These are phyloP conservation scores for Neoboletus brunneissimus DNA, from an alignment of 768 basidiomycete species.

Conservation along the genomic window DNA sequence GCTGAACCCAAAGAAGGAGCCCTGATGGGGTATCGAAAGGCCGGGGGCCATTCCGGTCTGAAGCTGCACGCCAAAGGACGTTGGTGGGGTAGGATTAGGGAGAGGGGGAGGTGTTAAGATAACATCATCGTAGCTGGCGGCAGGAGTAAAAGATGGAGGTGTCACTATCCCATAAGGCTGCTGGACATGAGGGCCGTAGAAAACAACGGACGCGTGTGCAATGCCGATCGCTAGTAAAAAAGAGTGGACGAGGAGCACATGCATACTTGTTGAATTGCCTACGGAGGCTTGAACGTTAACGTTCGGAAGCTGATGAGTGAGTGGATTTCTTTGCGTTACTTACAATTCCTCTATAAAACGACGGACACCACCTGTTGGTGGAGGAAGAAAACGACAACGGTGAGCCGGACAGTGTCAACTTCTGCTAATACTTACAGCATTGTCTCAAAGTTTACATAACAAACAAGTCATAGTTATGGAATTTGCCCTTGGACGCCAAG, in stretches of 20 bases:
- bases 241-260: constrained; percentile 24
- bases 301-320: not conserved
- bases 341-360: constrained; percentile 13
- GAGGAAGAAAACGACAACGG: not conserved
- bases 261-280: constrained; percentile 12
- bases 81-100: constrained; percentile 43
- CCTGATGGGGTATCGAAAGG: constrained; percentile 44
- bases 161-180: constrained; percentile 28
- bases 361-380: not conserved
- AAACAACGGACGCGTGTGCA: constrained; percentile 11
- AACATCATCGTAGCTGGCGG: constrained; percentile 53
- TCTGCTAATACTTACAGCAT: not conserved
- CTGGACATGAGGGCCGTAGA: constrained; percentile 27
- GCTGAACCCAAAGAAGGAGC: constrained; percentile 70
- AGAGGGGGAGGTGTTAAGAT: constrained; percentile 48
- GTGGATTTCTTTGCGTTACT: not conserved
- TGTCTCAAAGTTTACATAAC: not conserved
- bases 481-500: no score
- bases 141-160: constrained; percentile 43
- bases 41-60: constrained; percentile 27
- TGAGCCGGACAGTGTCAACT: not conserved
- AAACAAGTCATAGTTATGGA: not conserved
- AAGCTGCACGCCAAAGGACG: constrained; percentile 43
- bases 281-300: not conserved
- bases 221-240: constrained; percentile 15